These are phyloP conservation scores for Eudorina sp. DNA, from an alignment of 139 green algal species.

Conservation along the genomic window DNA sequence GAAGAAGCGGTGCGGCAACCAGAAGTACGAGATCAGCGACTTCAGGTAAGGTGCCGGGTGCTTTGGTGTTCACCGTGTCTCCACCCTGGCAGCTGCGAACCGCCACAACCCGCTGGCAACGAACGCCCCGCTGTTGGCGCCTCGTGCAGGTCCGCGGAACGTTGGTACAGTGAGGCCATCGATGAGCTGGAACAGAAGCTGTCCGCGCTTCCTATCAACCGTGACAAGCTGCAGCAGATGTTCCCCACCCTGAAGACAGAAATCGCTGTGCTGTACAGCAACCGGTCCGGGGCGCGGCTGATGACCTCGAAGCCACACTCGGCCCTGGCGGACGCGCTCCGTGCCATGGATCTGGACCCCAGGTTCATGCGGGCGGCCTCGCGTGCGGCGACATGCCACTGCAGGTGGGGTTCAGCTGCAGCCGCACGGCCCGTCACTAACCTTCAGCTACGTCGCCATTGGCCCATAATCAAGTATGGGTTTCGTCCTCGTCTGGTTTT, in stretches of 20 bases:
- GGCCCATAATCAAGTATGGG: too few relatives aligned
- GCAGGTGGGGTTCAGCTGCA: conserved; percentile 50
- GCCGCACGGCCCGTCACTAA: too few relatives aligned
- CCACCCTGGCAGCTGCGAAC: neutral
- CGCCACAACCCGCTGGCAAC: neutral
- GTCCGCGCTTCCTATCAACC: neutral
- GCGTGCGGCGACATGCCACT: conserved; percentile 59
- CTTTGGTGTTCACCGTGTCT: neutral
- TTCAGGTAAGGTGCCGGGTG: neutral
- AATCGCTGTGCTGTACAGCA: conserved; percentile 64
- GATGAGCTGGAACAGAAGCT: conserved; percentile 36
- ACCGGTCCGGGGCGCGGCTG: conserved; percentile 54
- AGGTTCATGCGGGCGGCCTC: conserved; percentile 58
- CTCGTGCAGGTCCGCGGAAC: conserved; percentile 7
- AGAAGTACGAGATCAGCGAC: conserved; percentile 37
- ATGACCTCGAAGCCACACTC: conserved; percentile 55
- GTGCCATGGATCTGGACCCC: conserved; percentile 52
- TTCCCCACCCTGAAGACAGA: conserved; percentile 44
- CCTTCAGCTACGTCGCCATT: too few relatives aligned
- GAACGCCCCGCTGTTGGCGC: neutral
- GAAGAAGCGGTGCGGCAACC: conserved; percentile 28
- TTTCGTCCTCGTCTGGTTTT: too few relatives aligned
- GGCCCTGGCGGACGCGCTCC: conserved; percentile 56
- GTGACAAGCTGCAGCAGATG: neutral
- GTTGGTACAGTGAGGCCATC: conserved; percentile 49